These are phyloP conservation scores for Chrysanthemum lavandulifolium DNA, from an alignment of 129 eudicot genomes.

Conservation along the genomic window DNA sequence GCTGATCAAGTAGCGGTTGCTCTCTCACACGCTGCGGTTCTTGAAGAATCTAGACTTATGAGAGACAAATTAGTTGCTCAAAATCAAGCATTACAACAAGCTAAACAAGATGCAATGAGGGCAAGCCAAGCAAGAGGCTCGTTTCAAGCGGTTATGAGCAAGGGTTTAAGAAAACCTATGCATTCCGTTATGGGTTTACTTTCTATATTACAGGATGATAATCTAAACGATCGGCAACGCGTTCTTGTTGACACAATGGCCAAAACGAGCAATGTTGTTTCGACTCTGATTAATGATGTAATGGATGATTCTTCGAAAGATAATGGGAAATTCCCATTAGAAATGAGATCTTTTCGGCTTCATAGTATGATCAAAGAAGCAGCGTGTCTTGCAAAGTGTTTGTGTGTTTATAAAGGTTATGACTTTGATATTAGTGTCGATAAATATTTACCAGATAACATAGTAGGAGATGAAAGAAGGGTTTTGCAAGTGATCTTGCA, in stretches of 20 bases:
- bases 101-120: constrained; percentile 64
- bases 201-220: constrained; percentile 58
- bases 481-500: constrained; percentile 77
- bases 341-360: constrained; percentile 48
- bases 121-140: constrained; percentile 68
- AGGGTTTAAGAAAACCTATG: constrained; percentile 69
- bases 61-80: constrained; percentile 64
- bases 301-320: constrained; percentile 61
- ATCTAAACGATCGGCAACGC: constrained; percentile 34
- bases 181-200: constrained; percentile 72
- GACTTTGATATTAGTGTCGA: constrained; percentile 51
- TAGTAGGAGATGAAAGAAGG: constrained; percentile 73
- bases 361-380: constrained; percentile 65
- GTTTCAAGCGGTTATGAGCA: constrained; percentile 69
- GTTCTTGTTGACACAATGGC: constrained; percentile 57
- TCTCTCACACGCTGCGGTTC: constrained; percentile 76
- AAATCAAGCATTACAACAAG: constrained; percentile 63
- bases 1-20: constrained; percentile 92
- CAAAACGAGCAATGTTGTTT: constrained; percentile 57
- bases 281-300: constrained; percentile 56
- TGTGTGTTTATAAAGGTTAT: constrained; percentile 53
- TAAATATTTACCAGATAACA: constrained; percentile 51
- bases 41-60: constrained; percentile 73
- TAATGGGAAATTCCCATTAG: constrained; percentile 49
- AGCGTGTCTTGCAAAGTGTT: constrained; percentile 67